These are phyloP conservation scores for Cryomyces minteri DNA, from an alignment of 495 filamentous ascomycete genomes.

Conservation along the genomic window DNA sequence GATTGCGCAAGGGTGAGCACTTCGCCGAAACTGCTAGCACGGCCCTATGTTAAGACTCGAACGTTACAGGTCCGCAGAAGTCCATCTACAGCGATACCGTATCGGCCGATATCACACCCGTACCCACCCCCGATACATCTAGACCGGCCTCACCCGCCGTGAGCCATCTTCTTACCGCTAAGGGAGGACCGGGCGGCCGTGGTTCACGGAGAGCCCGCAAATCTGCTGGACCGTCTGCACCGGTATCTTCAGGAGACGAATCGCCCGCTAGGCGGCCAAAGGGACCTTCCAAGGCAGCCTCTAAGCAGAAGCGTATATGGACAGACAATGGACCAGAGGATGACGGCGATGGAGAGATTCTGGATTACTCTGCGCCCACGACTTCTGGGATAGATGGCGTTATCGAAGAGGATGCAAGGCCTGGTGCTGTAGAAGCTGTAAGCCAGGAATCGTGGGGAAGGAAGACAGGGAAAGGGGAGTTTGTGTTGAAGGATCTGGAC, in stretches of 20 bases:
- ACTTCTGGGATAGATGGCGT: conserved; percentile 33
- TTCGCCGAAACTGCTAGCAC: too few species aligned
- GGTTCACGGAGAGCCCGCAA: conserved; percentile 72
- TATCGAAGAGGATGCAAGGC: conserved; percentile 17
- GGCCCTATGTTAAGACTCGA: too few species aligned
- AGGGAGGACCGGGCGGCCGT: conserved; percentile 49
- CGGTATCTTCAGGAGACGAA: conserved; percentile 73
- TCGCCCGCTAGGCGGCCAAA: conserved; percentile 22
- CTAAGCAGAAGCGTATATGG: conserved; percentile 80
- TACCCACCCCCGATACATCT: conserved; percentile 57
- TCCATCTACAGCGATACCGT: conserved; percentile 19
- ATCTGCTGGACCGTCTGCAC: conserved; percentile 44
- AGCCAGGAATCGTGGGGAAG: conserved; percentile 66
- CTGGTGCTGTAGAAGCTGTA: conserved; percentile 42
- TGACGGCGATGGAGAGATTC: conserved; percentile 47
- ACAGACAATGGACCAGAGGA: conserved; percentile 78
- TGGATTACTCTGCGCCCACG: conserved; percentile 64
- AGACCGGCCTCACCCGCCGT: conserved; percentile 56
- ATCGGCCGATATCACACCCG: conserved; percentile 43
- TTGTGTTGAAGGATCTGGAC: conserved; percentile 81
- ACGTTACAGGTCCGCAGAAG: conserved; percentile 1
- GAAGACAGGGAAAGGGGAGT: conserved; percentile 72
- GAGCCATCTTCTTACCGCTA: conserved; percentile 49
- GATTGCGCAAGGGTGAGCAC: conserved; percentile 25
- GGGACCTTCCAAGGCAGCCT: conserved; percentile 14